phyloP scores from a whole-genome alignment of 805 yeast species.

The Starmerella bombicola region DNA sequence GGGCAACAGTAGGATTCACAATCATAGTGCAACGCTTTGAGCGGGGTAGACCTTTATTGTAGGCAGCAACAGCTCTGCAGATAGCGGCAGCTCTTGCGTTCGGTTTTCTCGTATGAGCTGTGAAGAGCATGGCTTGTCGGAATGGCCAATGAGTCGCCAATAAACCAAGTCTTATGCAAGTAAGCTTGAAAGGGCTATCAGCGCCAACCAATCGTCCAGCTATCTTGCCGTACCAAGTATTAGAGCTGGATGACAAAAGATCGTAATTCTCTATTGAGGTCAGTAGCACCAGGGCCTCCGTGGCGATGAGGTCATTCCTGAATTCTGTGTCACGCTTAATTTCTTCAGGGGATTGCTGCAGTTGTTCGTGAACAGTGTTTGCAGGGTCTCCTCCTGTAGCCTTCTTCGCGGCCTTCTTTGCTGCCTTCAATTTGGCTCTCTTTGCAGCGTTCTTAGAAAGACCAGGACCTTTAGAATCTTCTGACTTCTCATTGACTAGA shows the following conservation, averaged over 20 bases:
- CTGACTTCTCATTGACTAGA: slow-evolving; percentile 14
- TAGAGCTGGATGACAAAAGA: slow-evolving; percentile 28
- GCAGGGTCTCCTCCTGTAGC: slow-evolving; percentile 15
- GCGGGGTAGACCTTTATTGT: slow-evolving; percentile 27
- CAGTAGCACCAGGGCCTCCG: slow-evolving; percentile 34
- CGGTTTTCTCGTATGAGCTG: slow-evolving; percentile 32
- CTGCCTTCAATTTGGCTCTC: slow-evolving; percentile 23
- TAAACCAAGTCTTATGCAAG: slow-evolving; percentile 33
- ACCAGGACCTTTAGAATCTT: slow-evolving; percentile 5
- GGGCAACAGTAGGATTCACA: slow-evolving; percentile 32
- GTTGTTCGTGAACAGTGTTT: slow-evolving; percentile 13
- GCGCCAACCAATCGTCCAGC: slow-evolving; percentile 27
- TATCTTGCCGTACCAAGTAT: slow-evolving; percentile 23
- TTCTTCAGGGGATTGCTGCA: slow-evolving; percentile 23
- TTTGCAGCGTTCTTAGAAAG: slow-evolving; percentile 28
- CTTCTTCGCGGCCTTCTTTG: slow-evolving; percentile 22
- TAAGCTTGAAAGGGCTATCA: slow-evolving; percentile 26
- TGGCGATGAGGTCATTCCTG: slow-evolving; percentile 29
- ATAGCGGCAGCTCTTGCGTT: slow-evolving; percentile 34
- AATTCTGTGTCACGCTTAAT: slow-evolving; percentile 26
- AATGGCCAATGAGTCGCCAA: slow-evolving; percentile 39
- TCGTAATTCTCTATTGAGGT: slow-evolving; percentile 32
- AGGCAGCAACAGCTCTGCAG: slow-evolving; percentile 30
- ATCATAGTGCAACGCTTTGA: slow-evolving; percentile 29
- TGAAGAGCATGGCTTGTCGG: slow-evolving; percentile 32